Conservation (phyloP, 495 filamentous ascomycete genomes). For the Hypoxylon crocopeplum region DNA sequence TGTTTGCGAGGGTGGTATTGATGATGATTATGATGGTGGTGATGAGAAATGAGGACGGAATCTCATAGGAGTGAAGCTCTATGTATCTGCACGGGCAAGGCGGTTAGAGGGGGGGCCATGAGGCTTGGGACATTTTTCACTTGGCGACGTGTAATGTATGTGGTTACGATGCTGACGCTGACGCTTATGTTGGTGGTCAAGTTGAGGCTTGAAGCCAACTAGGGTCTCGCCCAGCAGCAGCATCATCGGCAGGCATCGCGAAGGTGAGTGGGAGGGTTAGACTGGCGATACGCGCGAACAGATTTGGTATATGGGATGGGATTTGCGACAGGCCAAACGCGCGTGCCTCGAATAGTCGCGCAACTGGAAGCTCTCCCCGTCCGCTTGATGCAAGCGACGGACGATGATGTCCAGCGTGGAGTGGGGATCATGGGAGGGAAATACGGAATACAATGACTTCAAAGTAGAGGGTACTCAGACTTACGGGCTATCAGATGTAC, state of each 20-base stretch:
- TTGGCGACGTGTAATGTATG: slow-evolving; percentile 13
- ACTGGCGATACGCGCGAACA: no score
- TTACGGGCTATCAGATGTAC: slow-evolving; percentile 19
- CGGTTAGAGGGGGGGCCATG: neutral
- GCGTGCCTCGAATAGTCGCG: slow-evolving; percentile 28
- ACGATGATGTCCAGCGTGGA: slow-evolving; percentile 15
- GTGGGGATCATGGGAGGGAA: slow-evolving; percentile 17
- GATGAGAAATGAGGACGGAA: slow-evolving; percentile 20
- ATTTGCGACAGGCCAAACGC: slow-evolving; percentile 15
- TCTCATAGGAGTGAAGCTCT: slow-evolving; percentile 18
- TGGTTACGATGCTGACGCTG: neutral
- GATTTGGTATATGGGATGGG: no score
- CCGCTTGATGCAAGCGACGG: slow-evolving; percentile 11
- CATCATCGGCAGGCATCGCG: slow-evolving; percentile 1
- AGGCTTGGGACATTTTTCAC: slow-evolving; percentile 8
- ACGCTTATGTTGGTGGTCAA: slow-evolving; percentile 3
- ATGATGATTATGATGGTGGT: slow-evolving; percentile 2
- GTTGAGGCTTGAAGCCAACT: slow-evolving; percentile 5
- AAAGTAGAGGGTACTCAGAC: slow-evolving; percentile 35
- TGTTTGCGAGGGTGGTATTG: slow-evolving; percentile 4
- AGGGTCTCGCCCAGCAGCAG: neutral
- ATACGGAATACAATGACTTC: slow-evolving; percentile 2
- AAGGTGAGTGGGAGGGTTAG: neutral
- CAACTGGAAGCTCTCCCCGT: neutral
- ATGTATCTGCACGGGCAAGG: slow-evolving; percentile 24